Base-by-base conservation (phyloP, 106 monocot species). In the Agapanthus africanus region DNA sequence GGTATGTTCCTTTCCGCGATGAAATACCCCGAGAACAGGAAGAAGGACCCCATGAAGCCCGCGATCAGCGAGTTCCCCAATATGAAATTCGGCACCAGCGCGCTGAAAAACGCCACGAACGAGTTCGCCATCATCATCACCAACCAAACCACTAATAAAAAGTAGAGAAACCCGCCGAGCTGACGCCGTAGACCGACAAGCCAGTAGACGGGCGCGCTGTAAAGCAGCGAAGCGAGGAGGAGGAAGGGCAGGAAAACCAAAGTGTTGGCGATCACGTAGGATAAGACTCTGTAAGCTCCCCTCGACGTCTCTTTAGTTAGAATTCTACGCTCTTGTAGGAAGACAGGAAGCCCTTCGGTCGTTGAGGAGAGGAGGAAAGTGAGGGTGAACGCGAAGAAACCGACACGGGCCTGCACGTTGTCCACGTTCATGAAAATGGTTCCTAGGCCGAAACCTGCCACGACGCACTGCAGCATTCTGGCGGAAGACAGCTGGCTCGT, bases 21-120 rank as follows among this genome's bases (percentile, higher is more conserved):
- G 79, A 97, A 97, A 72, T 97, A 97, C 18, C 91, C 92, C 30
- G 97, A 97, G 79, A 97, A 97, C 52, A 97, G 82, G 75, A 97
- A 97, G 87, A 92, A 97, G 19, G 80, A 70, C 0, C 97, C 97
- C 82, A 97, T 84, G 37, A 89, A 65, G 3, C 97, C 91, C 4
- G 92, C 76, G 31, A 97, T 83, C 59, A 97, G 42, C 7, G 97
- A 89, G 56, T 92, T 97, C 7, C 91, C 91, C 76, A 90, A 77
- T 38, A 97, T 92, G 79, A 87, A 97, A 76, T 84, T 85, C 0
- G 97, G 97, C 26, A 85, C 97, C 14, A 97, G 69, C 0, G 92
- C 97, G 41, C 91, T 86, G 80, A 97, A 85, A 72, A 69, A 97
- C 0, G 88, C 78, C 23, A 92, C 92, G 62, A 97, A 87, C 7